Base-by-base conservation (phyloP, 2,329 filamentous ascomycete genomes). In the Stagonosporopsis tanaceti region DNA sequence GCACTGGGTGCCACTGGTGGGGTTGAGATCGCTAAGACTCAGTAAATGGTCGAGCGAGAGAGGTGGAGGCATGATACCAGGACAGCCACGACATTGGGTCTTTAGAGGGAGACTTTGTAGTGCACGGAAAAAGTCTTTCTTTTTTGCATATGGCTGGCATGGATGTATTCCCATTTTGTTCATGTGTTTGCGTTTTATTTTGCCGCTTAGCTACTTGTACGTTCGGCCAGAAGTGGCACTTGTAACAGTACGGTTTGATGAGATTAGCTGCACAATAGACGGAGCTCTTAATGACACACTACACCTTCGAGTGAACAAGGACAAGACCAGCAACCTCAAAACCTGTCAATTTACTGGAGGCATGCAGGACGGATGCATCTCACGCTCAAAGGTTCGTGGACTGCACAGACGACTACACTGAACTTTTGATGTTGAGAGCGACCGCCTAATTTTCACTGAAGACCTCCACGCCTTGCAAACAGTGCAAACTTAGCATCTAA, bases 1-100 rank as follows among this genome's bases (percentile, higher is more conserved):
- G 78, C 69, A 0, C 78, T 92, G 4, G 89, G 88, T 53, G 91
- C 90, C 48, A 86, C 84, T 14, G 89, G 88, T n/a, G 90, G 90
- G 79, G 69, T 75, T 25, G 71, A 74, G 48, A 71, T 74, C 38
- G 48, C 69, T 12, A 72, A 75, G 61, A 73, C 63, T 34, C 63
- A 67, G 58, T 69, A 67, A 57, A 37, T 25, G 47, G 37, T 55
- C 12, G 24, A 20, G 44, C 12, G 47, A 45, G 28, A 53, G 54
- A 45, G 57, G 35, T 57, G 56, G 41, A 51, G 56, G 50, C 59
- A 66, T 69, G 65, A 71, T 70, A 66, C 61, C 63, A 72, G 59
- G 65, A 65, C 69, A 69, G 69, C 65, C 68, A 67, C 48, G 61
- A 65, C 53, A 44, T 60, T 54, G 57, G 46, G 41, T 48, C 56